phyloP scores from a whole-genome alignment of 108 stramenopile species.

The Discostella stelligeroides region DNA sequence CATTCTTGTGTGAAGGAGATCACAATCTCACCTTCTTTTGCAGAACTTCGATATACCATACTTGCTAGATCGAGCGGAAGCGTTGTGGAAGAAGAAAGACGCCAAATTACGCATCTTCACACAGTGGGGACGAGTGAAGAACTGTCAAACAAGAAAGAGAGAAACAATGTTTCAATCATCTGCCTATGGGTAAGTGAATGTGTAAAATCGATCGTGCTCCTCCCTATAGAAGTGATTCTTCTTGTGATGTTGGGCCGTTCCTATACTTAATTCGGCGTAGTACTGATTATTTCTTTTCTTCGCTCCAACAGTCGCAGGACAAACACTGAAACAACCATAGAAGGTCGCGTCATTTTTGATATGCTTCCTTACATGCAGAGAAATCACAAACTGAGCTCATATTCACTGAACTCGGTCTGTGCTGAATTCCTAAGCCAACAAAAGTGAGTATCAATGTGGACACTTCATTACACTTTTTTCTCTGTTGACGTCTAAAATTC shows the following conservation, averaged over 20 bases:
- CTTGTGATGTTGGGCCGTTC: no score
- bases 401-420: conserved; percentile 96
- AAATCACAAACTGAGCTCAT: conserved; percentile 98
- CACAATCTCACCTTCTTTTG: conserved; percentile 1
- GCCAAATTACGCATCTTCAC: conserved; percentile 60
- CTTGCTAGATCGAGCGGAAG: conserved; percentile 93
- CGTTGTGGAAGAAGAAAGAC: conserved; percentile 61
- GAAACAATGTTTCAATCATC: conserved; percentile 97
- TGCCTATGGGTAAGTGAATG: conserved; percentile 67
- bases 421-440: conserved; percentile 97
- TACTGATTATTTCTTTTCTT: no score
- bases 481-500: neutral
- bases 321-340: conserved; percentile 96
- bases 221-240: no score
- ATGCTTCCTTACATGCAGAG: conserved; percentile 99
- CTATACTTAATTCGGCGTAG: no score
- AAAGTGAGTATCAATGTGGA: conserved; percentile 49
- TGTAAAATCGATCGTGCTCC: no score
- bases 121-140: conserved; percentile 91
- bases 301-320: conserved; percentile 67
- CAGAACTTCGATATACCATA: conserved; percentile 99
- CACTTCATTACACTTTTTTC: neutral
- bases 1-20: neutral
- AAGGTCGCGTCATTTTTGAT: conserved; percentile 98
- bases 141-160: conserved; percentile 85